These are phyloP conservation scores for Prunus salicina DNA, from an alignment of 306 rosid species.

Conservation along the genomic window DNA sequence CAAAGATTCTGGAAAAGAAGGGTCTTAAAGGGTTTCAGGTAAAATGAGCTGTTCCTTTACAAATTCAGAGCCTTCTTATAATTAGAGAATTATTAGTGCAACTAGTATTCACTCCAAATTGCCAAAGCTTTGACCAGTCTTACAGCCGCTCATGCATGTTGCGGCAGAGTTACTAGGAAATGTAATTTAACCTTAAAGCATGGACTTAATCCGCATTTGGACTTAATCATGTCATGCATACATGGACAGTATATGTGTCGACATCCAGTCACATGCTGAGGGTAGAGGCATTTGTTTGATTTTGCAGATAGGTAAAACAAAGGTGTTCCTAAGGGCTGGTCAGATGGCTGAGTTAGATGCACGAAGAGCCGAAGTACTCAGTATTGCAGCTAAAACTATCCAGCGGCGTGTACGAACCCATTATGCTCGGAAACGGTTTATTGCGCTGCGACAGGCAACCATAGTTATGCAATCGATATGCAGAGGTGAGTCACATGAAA, in stretches of 20 bases:
- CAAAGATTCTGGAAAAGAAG: slow-evolving; percentile 74
- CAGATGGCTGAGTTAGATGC: slow-evolving; percentile 99
- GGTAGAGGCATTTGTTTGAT: slow-evolving; percentile 23
- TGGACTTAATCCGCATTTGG: neutral
- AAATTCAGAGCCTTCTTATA: neutral
- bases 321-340: slow-evolving; percentile 95
- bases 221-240: slow-evolving; percentile 4
- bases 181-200: neutral
- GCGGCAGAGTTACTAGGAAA: slow-evolving; percentile 3
- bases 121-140: neutral
- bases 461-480: slow-evolving; percentile 66
- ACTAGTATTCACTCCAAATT: neutral
- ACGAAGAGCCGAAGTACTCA: slow-evolving; percentile 75
- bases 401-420: slow-evolving; percentile 82
- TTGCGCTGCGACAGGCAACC: slow-evolving; percentile 68
- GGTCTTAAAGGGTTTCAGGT: slow-evolving; percentile 98
- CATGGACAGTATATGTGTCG: neutral
- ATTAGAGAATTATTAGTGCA: slow-evolving; percentile 11
- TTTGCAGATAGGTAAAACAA: slow-evolving; percentile 90
- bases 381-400: slow-evolving; percentile 79
- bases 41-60: slow-evolving; percentile 26
- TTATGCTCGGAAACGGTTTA: slow-evolving; percentile 70
- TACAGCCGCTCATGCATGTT: neutral
- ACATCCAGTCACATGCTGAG: slow-evolving; percentile 18
- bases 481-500: slow-evolving; percentile 66